A percentile compares a stretch with the other conserved stretches of the same genome.
phyloP scores from a whole-genome alignment of 805 yeast genomes.

The Sugiyamaella mastotermitis region DNA sequence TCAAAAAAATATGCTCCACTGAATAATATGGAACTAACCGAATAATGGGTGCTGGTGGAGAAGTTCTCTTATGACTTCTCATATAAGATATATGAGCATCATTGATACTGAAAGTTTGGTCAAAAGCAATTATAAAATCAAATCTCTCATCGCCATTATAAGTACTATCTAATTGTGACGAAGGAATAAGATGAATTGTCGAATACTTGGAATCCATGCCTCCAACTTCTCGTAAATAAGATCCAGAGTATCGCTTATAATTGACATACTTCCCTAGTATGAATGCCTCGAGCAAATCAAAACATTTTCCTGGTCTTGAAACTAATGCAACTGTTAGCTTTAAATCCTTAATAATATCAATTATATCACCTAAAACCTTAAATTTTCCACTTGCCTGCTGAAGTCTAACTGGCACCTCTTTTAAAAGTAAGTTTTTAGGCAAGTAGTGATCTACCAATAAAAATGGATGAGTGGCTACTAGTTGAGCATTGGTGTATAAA shows the following conservation, averaged over 20 bases:
- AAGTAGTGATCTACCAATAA: slow-evolving; percentile 74
- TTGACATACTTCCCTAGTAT: slow-evolving; percentile 64
- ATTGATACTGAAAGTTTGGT: slow-evolving; percentile 48
- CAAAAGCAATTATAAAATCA: slow-evolving; percentile 60
- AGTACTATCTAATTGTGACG: slow-evolving; percentile 29
- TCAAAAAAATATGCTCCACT: slow-evolving; percentile 61
- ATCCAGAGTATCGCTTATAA: slow-evolving; percentile 65
- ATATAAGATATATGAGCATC: slow-evolving; percentile 31
- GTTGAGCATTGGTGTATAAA: slow-evolving; percentile 66
- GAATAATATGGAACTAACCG: slow-evolving; percentile 73
- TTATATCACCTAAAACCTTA: slow-evolving; percentile 56
- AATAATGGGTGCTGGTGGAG: slow-evolving; percentile 53
- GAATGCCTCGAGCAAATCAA: slow-evolving; percentile 75
- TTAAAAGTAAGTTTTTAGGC: slow-evolving; percentile 70
- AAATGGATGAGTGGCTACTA: slow-evolving; percentile 86
- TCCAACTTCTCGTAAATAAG: slow-evolving; percentile 44
- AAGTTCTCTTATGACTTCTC: slow-evolving; percentile 22
- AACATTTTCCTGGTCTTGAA: slow-evolving; percentile 58
- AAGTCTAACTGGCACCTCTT: slow-evolving; percentile 64
- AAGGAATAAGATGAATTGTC: slow-evolving; percentile 42
- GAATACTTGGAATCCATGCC: slow-evolving; percentile 17
- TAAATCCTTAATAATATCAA: slow-evolving; percentile 45
- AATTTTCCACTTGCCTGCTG: slow-evolving; percentile 84
- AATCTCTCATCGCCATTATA: slow-evolving; percentile 28
- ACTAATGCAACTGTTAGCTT: slow-evolving; percentile 59